Conservation (phyloP, 768 basidiomycete genomes). For the Baorangia bicolor region DNA sequence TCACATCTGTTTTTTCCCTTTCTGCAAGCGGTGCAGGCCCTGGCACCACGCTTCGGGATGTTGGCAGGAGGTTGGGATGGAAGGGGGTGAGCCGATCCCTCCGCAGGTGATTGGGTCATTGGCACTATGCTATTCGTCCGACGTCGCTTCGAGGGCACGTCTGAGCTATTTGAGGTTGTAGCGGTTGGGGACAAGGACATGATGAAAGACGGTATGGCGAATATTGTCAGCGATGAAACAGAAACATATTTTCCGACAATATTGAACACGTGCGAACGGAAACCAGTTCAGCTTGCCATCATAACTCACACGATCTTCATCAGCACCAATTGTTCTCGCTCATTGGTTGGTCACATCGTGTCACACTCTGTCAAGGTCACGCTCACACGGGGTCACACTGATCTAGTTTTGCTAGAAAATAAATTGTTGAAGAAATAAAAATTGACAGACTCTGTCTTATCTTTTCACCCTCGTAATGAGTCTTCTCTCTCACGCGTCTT, state of each 20-base stretch:
- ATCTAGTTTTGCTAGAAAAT: too few relatives aligned
- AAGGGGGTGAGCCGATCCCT: constrained; percentile 28
- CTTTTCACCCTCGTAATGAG: neutral
- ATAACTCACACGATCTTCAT: neutral
- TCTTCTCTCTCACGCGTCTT: neutral
- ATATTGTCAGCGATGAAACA: constrained; percentile 15
- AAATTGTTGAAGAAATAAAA: too few relatives aligned
- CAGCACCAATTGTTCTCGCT: too few relatives aligned
- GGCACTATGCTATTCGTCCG: constrained; percentile 40
- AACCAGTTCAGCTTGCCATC: too few relatives aligned
- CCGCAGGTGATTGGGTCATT: constrained; percentile 38
- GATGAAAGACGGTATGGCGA: constrained; percentile 14
- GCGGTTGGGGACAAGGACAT: constrained; percentile 71
- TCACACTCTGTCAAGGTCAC: too few relatives aligned
- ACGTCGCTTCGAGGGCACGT: constrained; percentile 56
- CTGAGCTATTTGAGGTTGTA: constrained; percentile 55
- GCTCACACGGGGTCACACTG: too few relatives aligned
- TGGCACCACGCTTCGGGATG: constrained; percentile 86
- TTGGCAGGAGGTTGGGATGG: constrained; percentile 45
- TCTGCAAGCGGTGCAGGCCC: constrained; percentile 86
- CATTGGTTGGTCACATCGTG: too few relatives aligned
- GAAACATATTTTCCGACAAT: constrained; percentile 13
- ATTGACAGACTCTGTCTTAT: too few relatives aligned
- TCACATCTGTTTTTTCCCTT: constrained; percentile 94
- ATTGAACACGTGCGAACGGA: constrained; percentile 14